Conservation (phyloP, 257 asterid species). For the Mitragyna speciosa region DNA sequence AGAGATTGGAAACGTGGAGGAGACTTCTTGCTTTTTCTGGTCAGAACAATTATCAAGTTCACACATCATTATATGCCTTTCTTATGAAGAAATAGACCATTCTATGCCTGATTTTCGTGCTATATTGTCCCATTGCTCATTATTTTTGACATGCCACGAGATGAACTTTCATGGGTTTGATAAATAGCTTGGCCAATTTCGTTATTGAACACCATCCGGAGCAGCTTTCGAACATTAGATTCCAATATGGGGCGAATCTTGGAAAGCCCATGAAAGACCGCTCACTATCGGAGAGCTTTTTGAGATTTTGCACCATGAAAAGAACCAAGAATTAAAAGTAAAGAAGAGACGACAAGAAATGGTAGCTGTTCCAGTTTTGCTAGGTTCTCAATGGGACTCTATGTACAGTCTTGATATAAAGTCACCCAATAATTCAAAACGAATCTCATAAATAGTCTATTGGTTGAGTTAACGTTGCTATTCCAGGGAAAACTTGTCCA, state of each 20-base stretch:
- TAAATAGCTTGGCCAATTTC: too few species aligned
- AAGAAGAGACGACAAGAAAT: constrained; percentile 21
- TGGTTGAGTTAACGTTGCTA: not conserved
- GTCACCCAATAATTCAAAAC: not conserved
- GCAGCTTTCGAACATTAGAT: too few species aligned
- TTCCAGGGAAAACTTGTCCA: too few species aligned
- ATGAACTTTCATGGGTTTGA: too few species aligned
- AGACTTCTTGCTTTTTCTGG: not conserved
- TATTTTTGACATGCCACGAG: too few species aligned
- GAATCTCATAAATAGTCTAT: not conserved
- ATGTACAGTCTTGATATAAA: not conserved
- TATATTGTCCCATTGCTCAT: too few species aligned
- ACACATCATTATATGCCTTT: too few species aligned
- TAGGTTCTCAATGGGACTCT: too few species aligned
- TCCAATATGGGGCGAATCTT: constrained; percentile 39
- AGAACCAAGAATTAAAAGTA: constrained; percentile 20
- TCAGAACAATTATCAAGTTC: not conserved
- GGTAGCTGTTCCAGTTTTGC: not conserved
- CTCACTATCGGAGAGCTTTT: constrained; percentile 31
- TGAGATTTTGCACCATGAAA: constrained; percentile 33
- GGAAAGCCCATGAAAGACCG: constrained; percentile 56
- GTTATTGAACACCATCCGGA: too few species aligned
- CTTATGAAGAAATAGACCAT: too few species aligned
- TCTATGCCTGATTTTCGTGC: too few species aligned
- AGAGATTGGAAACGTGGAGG: not conserved